Evolutionary conservation across 2,329 filamentous ascomycete genomes (phyloP), one percentile per base, ranked within the genome.

Genomic region (Lachnellula arida): DNA sequence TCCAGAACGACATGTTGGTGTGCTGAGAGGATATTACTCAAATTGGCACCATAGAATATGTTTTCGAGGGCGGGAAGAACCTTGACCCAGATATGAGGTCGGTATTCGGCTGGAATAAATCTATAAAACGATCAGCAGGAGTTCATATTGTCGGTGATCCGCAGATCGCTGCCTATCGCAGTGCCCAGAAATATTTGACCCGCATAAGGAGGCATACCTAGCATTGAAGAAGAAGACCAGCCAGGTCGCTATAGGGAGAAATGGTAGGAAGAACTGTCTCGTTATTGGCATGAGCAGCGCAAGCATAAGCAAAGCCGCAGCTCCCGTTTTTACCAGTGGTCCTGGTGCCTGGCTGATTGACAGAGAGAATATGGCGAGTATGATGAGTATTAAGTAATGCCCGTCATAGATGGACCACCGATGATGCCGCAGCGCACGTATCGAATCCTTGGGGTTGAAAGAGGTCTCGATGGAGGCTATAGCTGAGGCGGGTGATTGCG

Each of bases 1-100:
- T 97, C 92, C 55, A 97, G 83, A 49, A 90, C 78, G 6, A 88
- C 82, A 72, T 89, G 86, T 67, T 93, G 89, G 75, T 96, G 90
- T 46, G 90, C 90, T 14, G 92, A 96, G 53, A 97, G 82, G 67
- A 97, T 95, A 73, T 96, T 97, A 76, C 91, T 96, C 56, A 97
- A 80, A 74, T 97, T 97, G 60, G 92, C 91, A 65, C 93, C 93
- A 70, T 97, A 97, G 35, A 97, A 81, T 60, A 97, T 94, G 73
- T 97, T 97, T 75, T 97, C 93, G 61, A 97, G 82, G 17, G 93
- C 91, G 4, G 93, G 93, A 37, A 97, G 81, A 28, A 97, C 91
- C 68, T 92, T 91, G 63, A 97, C 93, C 89, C 91, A 96, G 67
- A 97, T 97, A 60, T 91, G 88, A 57, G 92, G 92, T 64, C 93